These are phyloP conservation scores for Neurospora sp. DNA, from an alignment of 495 filamentous ascomycete species.

Conservation along the genomic window DNA sequence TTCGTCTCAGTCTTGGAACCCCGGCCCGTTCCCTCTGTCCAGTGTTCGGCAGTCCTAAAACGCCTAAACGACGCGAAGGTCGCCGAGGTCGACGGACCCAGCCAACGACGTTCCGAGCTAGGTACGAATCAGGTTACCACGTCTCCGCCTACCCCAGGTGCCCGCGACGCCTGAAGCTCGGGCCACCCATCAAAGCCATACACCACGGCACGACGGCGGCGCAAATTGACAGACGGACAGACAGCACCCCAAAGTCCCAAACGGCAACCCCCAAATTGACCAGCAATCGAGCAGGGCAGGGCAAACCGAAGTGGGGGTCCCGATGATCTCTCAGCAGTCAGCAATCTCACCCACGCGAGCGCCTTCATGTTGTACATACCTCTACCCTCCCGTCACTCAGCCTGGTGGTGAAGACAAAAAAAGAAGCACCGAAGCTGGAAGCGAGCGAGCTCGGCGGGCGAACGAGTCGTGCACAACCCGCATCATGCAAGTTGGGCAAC, in stretches of 20 bases:
- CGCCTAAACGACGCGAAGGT: background rate
- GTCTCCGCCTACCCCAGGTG: background rate
- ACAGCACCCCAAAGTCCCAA: background rate
- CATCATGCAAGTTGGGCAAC: background rate
- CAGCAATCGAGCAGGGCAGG: background rate
- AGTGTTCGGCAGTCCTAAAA: background rate
- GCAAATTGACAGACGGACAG: background rate
- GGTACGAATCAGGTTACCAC: background rate
- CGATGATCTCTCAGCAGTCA: background rate
- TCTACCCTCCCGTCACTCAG: background rate
- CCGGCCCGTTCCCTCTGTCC: background rate
- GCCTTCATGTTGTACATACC: background rate
- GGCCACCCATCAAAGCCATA: background rate
- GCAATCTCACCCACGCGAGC: background rate
- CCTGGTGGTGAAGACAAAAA: background rate
- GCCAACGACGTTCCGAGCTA: background rate
- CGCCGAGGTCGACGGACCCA: background rate
- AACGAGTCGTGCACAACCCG: background rate
- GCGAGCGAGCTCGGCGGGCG: background rate
- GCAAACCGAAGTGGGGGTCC: background rate
- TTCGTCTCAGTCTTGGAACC: background rate
- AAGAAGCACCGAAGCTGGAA: background rate
- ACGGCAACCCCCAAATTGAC: background rate
- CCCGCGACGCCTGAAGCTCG: background rate
- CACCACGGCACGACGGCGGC: background rate